Conservation (phyloP, 129 eudicot genomes). For the Sambucus nigra region DNA sequence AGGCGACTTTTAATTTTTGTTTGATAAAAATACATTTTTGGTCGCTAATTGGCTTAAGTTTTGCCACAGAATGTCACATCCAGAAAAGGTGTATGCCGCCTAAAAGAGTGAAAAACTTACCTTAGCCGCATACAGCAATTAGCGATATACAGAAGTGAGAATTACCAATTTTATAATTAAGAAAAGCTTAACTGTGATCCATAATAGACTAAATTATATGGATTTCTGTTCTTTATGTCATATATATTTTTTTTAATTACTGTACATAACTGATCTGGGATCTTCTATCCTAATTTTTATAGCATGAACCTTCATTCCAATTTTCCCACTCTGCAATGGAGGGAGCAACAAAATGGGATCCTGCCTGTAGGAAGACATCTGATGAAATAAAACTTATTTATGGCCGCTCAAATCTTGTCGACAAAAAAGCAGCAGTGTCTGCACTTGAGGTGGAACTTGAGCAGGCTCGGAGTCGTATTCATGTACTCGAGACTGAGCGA, state of each 20-base stretch:
- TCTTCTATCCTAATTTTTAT: slow-evolving; percentile 15
- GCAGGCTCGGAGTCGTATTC: slow-evolving; percentile 50
- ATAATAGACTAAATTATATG: neutral
- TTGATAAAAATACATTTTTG: too few species aligned
- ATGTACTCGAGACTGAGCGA: slow-evolving; percentile 67
- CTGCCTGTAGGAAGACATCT: slow-evolving; percentile 39
- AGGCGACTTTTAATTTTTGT: too few species aligned
- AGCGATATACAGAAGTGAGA: too few species aligned
- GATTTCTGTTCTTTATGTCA: neutral
- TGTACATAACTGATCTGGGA: slow-evolving; percentile 1
- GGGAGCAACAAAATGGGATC: slow-evolving; percentile 96
- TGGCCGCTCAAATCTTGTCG: slow-evolving; percentile 29
- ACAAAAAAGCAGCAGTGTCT: slow-evolving; percentile 32
- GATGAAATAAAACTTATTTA: slow-evolving; percentile 30
- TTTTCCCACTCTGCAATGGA: slow-evolving; percentile 66
- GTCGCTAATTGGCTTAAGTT: too few species aligned
- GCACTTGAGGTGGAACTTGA: slow-evolving; percentile 61
- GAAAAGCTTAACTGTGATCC: neutral
- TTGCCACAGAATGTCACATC: too few species aligned
- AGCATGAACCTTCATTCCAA: slow-evolving; percentile 51
- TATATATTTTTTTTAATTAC: too few species aligned
- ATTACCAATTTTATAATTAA: neutral
- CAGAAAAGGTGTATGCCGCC: too few species aligned
- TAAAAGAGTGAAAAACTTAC: too few species aligned
- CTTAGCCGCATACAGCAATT: too few species aligned